Conservation (phyloP, 345 rosid genomes). For the Mercurialis annua region DNA sequence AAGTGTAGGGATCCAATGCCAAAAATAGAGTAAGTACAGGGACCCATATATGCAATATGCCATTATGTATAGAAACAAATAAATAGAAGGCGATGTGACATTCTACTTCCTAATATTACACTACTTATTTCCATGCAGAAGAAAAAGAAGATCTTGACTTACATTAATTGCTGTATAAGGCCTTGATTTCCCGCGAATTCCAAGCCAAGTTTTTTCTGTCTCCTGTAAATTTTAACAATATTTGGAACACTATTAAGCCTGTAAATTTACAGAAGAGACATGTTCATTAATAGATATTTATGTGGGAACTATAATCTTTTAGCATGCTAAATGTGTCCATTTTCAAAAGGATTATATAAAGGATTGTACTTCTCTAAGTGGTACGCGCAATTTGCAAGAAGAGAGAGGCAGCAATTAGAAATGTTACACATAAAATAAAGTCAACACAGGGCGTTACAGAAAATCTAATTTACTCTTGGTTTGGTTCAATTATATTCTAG, state of each 20-base stretch:
- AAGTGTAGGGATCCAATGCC: too few species aligned
- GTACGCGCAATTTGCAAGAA: too few species aligned
- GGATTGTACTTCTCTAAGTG: too few species aligned
- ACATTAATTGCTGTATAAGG: slow-evolving; percentile 75
- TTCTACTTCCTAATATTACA: slow-evolving; percentile 18
- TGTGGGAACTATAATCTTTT: background rate
- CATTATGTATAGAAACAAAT: background rate
- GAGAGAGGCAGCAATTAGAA: background rate
- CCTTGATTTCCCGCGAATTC: slow-evolving; percentile 33
- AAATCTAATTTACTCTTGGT: too few species aligned
- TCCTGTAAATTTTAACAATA: background rate
- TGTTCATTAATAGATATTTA: background rate
- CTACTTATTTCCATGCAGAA: slow-evolving; percentile 50
- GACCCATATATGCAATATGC: too few species aligned
- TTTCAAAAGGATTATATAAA: background rate
- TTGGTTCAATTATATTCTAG: too few species aligned
- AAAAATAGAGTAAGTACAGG: background rate
- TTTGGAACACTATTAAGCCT: background rate
- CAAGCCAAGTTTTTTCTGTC: background rate
- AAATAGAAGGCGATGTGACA: too few species aligned
- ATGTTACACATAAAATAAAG: too few species aligned
- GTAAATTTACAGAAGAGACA: background rate
- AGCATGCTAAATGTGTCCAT: background rate
- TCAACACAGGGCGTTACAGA: too few species aligned
- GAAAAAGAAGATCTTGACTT: slow-evolving; percentile 71